Conservation (phyloP, 108 stramenopile species). For the Nannochloropsis salina region DNA sequence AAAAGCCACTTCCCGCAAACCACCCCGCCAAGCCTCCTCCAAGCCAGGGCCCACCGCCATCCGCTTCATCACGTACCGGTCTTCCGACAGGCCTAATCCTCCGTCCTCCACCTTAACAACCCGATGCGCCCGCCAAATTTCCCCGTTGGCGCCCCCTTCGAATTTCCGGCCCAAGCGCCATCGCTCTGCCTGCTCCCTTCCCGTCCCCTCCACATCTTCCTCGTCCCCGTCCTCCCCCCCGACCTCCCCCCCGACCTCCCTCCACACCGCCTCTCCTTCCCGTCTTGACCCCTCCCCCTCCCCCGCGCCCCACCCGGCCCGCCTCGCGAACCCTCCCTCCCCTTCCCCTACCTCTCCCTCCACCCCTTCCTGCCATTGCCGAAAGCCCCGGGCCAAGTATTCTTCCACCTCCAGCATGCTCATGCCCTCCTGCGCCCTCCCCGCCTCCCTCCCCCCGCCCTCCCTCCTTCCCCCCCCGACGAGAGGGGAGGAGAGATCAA, state of each 20-base stretch:
- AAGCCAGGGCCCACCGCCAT: conserved; percentile 45
- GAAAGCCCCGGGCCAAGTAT: neutral
- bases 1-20: neutral
- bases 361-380: neutral
- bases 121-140: conserved; percentile 24
- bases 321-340: too few species aligned
- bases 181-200: neutral
- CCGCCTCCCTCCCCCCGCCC: neutral
- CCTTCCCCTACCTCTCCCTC: too few species aligned
- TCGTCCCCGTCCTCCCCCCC: neutral
- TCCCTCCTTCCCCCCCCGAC: neutral
- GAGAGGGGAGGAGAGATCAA: too few species aligned
- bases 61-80: conserved; percentile 43
- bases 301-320: too few species aligned
- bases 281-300: too few species aligned
- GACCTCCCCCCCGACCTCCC: neutral
- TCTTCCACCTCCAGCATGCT: neutral
- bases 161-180: conserved; percentile 36
- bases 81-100: conserved; percentile 24
- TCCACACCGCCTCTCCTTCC: too few species aligned
- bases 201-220: neutral
- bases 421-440: neutral
- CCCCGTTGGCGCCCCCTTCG: conserved; percentile 42
- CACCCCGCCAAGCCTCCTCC: conserved; percentile 35
- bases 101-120: conserved; percentile 38